Percentiles rank a stretch among this genome's conserved stretches.
Conservation (phyloP, 169 alveolate species). For the Cryptosporidium viatorum region DNA sequence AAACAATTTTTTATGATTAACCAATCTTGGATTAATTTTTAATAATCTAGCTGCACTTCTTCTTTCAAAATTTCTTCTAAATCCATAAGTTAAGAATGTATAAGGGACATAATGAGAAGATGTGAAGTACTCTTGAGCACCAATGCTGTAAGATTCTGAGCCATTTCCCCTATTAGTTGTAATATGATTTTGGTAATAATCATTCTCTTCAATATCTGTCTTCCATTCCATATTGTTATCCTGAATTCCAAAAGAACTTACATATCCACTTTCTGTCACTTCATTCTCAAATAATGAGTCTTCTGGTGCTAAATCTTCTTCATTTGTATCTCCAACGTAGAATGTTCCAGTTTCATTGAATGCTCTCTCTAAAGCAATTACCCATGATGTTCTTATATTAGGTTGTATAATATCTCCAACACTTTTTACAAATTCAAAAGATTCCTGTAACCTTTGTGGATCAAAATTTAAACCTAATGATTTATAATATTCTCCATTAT, state of each 20-base stretch:
- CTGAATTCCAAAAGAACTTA: background rate
- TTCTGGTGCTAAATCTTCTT: constrained; percentile 8
- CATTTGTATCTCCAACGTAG: constrained; percentile 18
- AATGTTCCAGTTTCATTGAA: constrained; percentile 57
- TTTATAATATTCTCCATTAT: constrained; percentile 43
- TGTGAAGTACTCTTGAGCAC: background rate
- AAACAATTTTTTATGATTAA: background rate
- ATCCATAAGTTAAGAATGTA: constrained; percentile 57
- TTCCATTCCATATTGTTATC: constrained; percentile 5
- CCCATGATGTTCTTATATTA: constrained; percentile 67
- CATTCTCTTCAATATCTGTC: background rate
- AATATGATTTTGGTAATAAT: background rate
- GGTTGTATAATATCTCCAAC: constrained; percentile 70
- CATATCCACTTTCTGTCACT: background rate
- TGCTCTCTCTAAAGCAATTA: constrained; percentile 46
- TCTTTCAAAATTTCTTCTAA: constrained; percentile 42
- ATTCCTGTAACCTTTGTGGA: constrained; percentile 35
- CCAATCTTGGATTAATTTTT: constrained; percentile 8
- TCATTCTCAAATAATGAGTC: constrained; percentile 1
- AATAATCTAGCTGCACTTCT: constrained; percentile 25
- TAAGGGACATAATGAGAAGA: constrained; percentile 46
- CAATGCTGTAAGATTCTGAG: background rate
- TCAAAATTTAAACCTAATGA: background rate
- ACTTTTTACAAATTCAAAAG: constrained; percentile 62
- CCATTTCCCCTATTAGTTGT: background rate